phyloP scores from a whole-genome alignment of 148 eudicot species.

The Oxyria digyna region DNA sequence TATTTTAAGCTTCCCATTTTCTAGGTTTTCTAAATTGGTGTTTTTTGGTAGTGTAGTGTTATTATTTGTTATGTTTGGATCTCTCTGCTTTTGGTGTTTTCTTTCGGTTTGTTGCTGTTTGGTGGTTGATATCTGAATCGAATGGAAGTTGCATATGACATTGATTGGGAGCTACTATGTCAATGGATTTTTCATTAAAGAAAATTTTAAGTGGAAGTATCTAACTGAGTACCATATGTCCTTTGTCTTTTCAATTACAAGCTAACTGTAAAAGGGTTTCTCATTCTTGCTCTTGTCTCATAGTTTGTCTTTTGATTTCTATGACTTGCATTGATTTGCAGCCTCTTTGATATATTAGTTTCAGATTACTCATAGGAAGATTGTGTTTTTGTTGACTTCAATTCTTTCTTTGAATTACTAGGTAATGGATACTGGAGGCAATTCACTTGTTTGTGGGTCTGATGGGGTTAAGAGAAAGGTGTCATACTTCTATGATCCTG shows the following conservation, averaged over 20 bases:
- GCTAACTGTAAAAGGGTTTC: not conserved
- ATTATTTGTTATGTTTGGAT: not conserved
- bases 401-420: not conserved
- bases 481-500: conserved; percentile 9
- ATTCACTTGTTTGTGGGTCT: conserved; percentile 6
- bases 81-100: not conserved
- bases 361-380: not conserved
- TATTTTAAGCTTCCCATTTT: not conserved
- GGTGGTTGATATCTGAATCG: not conserved
- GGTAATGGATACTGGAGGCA: not conserved
- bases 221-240: not conserved
- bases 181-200: not conserved
- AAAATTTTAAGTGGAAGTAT: not conserved
- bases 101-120: not conserved
- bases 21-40: not conserved
- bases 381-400: not conserved
- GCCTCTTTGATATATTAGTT: not conserved
- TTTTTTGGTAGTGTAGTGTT: not conserved
- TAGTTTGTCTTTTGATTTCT: not conserved
- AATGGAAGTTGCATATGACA: not conserved
- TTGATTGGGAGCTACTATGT: not conserved
- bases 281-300: not conserved
- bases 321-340: not conserved
- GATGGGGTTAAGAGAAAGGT: conserved; percentile 12
- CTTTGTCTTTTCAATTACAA: not conserved